A percentile compares a stretch with the other conserved stretches of the same genome.
Evolutionary conservation across 352 stramenopile genomes (phyloP).

Genomic region (Pythium volutum): DNA sequence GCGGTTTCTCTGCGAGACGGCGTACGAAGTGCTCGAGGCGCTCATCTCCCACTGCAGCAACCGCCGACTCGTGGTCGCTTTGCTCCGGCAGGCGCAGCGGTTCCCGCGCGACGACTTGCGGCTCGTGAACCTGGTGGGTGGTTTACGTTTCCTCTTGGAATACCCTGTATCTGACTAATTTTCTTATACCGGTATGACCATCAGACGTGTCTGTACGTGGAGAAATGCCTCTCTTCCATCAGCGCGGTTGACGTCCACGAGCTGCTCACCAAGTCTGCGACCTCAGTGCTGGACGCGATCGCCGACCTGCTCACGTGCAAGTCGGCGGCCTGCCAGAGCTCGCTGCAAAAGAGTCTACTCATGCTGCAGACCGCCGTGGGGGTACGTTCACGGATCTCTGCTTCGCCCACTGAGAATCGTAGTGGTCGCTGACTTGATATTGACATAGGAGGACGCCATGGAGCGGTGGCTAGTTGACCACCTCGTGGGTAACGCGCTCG

Average conservation of each 20-base stretch:
- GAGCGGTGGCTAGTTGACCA: conserved; percentile 9
- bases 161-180: too few relatives aligned
- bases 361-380: conserved; percentile 39
- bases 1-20: conserved; percentile 55
- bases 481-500: conserved; percentile 14
- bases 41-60: conserved; percentile 52
- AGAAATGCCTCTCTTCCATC: conserved; percentile 54
- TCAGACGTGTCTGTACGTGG: conserved; percentile 53
- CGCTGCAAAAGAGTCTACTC: conserved; percentile 39
- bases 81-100: conserved; percentile 24
- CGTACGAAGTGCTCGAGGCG: conserved; percentile 55
- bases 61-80: conserved; percentile 33
- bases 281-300: conserved; percentile 28
- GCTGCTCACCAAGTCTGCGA: conserved; percentile 24
- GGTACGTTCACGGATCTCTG: conserved; percentile 18
- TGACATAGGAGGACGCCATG: conserved; percentile 18
- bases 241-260: conserved; percentile 28
- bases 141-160: too few relatives aligned
- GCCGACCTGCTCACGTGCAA: conserved; percentile 38
- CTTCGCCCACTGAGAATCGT: not conserved
- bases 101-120: conserved; percentile 36
- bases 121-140: conserved; percentile 49
- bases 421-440: not conserved
- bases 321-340: conserved; percentile 41
- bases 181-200: too few relatives aligned